Evolutionary conservation across 768 basidiomycete species (phyloP).

Genomic region (Boletus tomentosulus): DNA sequence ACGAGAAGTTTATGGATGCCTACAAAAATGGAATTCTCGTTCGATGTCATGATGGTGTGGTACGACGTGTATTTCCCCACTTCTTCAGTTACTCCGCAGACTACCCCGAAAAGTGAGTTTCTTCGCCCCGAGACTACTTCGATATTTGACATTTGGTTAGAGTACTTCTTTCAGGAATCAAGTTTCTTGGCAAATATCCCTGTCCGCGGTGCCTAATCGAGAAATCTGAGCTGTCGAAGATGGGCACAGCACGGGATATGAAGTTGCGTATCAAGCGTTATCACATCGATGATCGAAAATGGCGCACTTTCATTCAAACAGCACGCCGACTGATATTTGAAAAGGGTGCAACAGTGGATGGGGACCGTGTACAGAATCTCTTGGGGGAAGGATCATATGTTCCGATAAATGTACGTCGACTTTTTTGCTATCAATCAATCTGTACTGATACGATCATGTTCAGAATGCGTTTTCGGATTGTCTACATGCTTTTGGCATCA

Average conservation of each 20-base stretch:
- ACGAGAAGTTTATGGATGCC: conserved; percentile 15
- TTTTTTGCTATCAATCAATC: neutral
- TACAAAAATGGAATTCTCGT: conserved; percentile 20
- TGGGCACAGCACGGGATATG: neutral
- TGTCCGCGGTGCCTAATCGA: neutral
- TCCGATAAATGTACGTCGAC: neutral
- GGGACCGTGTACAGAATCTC: neutral
- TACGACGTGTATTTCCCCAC: conserved; percentile 10
- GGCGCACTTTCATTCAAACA: neutral
- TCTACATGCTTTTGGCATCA: neutral
- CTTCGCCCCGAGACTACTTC: neutral
- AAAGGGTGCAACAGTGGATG: neutral
- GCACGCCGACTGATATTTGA: neutral
- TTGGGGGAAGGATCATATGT: neutral
- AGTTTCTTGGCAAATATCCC: neutral
- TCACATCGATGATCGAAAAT: neutral
- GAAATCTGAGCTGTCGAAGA: neutral
- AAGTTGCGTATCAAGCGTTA: no score
- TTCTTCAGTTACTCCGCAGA: conserved; percentile 23
- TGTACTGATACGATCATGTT: no score
- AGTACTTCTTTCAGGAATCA: neutral
- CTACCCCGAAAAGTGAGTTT: conserved; percentile 24
- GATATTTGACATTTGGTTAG: neutral
- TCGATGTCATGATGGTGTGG: conserved; percentile 13
- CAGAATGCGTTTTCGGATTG: neutral